These are phyloP conservation scores for Cryphonectria japonica DNA, from an alignment of 2,329 filamentous ascomycete genomes.

Conservation along the genomic window DNA sequence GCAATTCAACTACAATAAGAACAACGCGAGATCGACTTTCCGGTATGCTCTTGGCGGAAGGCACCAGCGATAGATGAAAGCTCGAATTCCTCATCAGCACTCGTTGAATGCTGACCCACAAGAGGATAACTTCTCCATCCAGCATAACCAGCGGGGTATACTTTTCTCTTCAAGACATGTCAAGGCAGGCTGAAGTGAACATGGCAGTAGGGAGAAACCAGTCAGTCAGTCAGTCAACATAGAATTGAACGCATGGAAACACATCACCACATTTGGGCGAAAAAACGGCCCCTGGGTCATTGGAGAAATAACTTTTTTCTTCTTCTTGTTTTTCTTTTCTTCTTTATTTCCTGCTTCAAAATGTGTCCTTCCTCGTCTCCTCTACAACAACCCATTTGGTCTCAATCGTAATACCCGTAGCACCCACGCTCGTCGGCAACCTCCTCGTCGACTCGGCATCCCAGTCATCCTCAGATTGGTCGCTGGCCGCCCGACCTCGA, in stretches of 20 bases:
- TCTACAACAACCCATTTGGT: conserved; percentile 27
- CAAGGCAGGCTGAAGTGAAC: background rate
- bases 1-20: too few relatives aligned
- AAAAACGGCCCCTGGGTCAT: background rate
- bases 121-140: too few relatives aligned
- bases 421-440: conserved; percentile 21
- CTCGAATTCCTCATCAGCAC: too few relatives aligned
- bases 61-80: too few relatives aligned
- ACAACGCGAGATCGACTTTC: too few relatives aligned
- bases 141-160: too few relatives aligned
- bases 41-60: too few relatives aligned
- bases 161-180: background rate
- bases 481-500: background rate
- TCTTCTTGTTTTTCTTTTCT: background rate
- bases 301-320: background rate
- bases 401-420: conserved; percentile 23
- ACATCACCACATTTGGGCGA: background rate
- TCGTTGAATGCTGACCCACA: too few relatives aligned
- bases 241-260: background rate
- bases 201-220: background rate
- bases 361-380: background rate
- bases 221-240: background rate
- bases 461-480: conserved; percentile 18
- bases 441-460: conserved; percentile 23
- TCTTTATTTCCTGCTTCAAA: background rate